Evolutionary conservation across 1,284 basidiomycete species (phyloP).

Genomic region (Cystobasidium slooffiae): DNA sequence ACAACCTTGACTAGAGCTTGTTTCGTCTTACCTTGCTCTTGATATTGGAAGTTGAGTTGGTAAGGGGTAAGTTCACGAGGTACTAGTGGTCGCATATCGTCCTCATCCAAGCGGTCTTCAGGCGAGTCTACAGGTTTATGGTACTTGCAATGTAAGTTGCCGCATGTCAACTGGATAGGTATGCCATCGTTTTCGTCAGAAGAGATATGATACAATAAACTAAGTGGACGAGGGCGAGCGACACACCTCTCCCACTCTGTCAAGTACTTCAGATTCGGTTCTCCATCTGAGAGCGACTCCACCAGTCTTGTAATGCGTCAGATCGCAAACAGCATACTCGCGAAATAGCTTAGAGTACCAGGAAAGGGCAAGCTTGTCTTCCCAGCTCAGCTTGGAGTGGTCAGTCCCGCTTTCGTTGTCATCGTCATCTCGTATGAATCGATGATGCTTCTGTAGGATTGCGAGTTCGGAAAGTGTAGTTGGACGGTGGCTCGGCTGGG

Average conservation of each 20-base stretch:
- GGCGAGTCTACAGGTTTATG: constrained; percentile 61
- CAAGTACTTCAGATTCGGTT: constrained; percentile 83
- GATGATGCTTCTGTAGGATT: constrained; percentile 60
- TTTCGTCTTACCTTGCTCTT: constrained; percentile 74
- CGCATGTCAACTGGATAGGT: constrained; percentile 65
- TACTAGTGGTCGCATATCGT: constrained; percentile 48
- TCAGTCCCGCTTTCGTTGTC: constrained; percentile 56
- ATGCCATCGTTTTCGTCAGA: not conserved
- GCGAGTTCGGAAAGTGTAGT: constrained; percentile 58
- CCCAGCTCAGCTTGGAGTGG: constrained; percentile 45
- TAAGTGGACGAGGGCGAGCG: too few relatives aligned
- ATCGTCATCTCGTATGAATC: constrained; percentile 74
- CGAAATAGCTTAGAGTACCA: constrained; percentile 85
- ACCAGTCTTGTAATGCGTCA: constrained; percentile 93
- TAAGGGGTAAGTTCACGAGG: constrained; percentile 56
- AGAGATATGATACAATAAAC: not conserved
- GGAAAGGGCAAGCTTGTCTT: constrained; percentile 66
- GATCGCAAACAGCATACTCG: constrained; percentile 80
- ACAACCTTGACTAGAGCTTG: constrained; percentile 86
- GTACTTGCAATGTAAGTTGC: constrained; percentile 76
- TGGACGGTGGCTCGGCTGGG: constrained; percentile 18
- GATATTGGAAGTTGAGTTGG: constrained; percentile 85
- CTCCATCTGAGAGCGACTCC: constrained; percentile 88
- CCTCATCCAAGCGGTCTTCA: constrained; percentile 43
- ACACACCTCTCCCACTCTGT: constrained; percentile 73